phyloP scores from a whole-genome alignment of 352 stramenopile species.

The Globisporangium yorkense region DNA sequence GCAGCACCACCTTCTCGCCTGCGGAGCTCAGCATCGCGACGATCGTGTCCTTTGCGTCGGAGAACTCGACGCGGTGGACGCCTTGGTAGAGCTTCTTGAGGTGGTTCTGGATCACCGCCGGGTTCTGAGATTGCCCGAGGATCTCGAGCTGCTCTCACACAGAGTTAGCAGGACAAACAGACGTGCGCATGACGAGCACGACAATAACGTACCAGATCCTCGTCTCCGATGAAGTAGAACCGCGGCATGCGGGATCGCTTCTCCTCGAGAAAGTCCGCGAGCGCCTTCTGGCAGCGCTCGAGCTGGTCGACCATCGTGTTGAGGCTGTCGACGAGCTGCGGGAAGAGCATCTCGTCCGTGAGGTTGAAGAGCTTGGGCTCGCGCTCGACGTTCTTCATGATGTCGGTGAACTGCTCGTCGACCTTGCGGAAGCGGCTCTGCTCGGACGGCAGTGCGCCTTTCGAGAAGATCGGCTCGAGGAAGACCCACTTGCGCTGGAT shows the following conservation, averaged over 20 bases:
- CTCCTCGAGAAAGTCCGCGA: conserved; percentile 93
- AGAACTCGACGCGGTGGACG: conserved; percentile 90
- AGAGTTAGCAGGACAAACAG: neutral
- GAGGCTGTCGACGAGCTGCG: conserved; percentile 76
- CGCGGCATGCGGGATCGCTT: conserved; percentile 92
- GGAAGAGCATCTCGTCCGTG: conserved; percentile 88
- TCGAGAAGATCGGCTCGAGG: conserved; percentile 94
- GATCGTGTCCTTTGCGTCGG: conserved; percentile 74
- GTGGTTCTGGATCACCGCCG: conserved; percentile 91
- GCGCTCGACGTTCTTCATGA: conserved; percentile 86
- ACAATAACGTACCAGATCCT: conserved; percentile 62
- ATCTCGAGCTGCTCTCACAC: conserved; percentile 76
- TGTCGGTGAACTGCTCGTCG: conserved; percentile 92
- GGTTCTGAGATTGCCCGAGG: conserved; percentile 91
- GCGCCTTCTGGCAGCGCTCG: conserved; percentile 92
- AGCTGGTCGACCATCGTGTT: conserved; percentile 90
- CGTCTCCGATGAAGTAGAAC: conserved; percentile 97
- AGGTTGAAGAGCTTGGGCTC: conserved; percentile 93
- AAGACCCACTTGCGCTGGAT: conserved; percentile 97
- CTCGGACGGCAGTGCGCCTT: conserved; percentile 90
- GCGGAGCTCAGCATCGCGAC: conserved; percentile 82
- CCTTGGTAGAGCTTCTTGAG: conserved; percentile 96
- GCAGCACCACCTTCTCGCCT: conserved; percentile 79
- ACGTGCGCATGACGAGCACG: too few relatives aligned
- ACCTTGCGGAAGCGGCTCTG: conserved; percentile 88